Conservation (phyloP, 2,329 filamentous ascomycete genomes). For the Talaromyces sp. region DNA sequence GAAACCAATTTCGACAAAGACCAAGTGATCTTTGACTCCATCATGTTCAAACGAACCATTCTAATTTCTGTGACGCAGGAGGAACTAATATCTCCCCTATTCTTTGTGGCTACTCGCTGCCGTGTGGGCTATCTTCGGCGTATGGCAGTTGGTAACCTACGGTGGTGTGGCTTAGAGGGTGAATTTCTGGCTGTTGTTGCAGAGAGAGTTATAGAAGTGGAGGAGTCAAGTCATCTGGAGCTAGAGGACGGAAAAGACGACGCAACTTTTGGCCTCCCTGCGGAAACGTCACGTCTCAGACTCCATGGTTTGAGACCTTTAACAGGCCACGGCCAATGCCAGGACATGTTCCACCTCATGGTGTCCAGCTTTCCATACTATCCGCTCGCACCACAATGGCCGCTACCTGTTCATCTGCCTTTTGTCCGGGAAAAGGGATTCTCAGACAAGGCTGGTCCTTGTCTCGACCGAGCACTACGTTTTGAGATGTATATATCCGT, state of each 20-base stretch:
- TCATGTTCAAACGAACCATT: conserved; percentile 9
- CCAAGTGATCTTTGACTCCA: conserved; percentile 11
- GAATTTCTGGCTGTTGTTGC: conserved; percentile 11
- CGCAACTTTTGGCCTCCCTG: not conserved
- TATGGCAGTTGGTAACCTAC: conserved; percentile 8
- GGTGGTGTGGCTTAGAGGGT: conserved; percentile 7
- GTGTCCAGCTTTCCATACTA: conserved; percentile 12
- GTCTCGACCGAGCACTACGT: conserved; percentile 12
- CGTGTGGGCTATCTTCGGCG: conserved; percentile 7
- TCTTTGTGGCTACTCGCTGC: conserved; percentile 17
- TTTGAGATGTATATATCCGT: conserved; percentile 7
- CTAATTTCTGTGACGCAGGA: conserved; percentile 10
- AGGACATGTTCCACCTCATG: conserved; percentile 1
- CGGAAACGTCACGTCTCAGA: conserved; percentile 10
- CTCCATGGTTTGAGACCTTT: conserved; percentile 2
- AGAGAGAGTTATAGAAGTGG: conserved; percentile 2
- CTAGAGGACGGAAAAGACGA: not conserved
- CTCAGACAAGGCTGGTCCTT: not conserved
- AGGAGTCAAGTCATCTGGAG: not conserved
- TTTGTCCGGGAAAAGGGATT: not conserved
- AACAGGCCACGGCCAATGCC: not conserved
- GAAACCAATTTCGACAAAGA: conserved; percentile 12
- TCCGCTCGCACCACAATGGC: not conserved
- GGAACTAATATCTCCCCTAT: conserved; percentile 10
- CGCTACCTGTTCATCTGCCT: not conserved